Evolutionary conservation across 208 protist species (phyloP), one percentile per base, ranked within the genome.

Genomic region (Trypanosoma platydactyli): DNA sequence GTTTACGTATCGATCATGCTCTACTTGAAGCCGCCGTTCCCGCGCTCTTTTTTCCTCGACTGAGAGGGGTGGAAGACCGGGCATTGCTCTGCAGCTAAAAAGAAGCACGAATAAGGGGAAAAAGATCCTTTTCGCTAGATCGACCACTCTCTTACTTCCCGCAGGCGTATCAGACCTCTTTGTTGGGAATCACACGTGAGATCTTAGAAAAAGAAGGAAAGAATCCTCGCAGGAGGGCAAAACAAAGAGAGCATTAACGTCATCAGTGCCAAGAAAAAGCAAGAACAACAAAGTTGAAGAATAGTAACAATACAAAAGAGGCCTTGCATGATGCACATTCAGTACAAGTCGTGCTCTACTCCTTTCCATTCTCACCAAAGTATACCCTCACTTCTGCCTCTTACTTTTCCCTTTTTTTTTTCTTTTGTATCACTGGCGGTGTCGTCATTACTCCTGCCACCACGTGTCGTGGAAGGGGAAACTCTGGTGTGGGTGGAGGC

Each of bases 1-100:
- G n/a, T 73, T 72, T 25, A 95, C 77, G 63, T 89, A 92, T 1
- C 63, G 67, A 29, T 92, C 82, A 54, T 95, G 89, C 38, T 95
- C 80, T 15, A 52, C 57, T 56, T 92, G 82, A 63, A 92, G 78
- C 27, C 80, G 79, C 5, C 52, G 80, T 12, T 84, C 76, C 11
- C 89, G 89, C 4, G 74, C 79, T 7, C 25, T 53, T 64, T 80
- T 83, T 58, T 88, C 77, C 68, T 77, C 88, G 42, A 57, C 66
- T n/a, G 84, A 88, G 13, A 94, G 71, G 13, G 81, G 57, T 64
- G 61, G 69, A 42, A 55, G 49, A 25, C 7, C 33, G 12, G 41
- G 22, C 64, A 66, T 72, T 27, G 1, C n/a, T 40, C 29, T n/a
- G 15, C 29, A 61, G 30, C 15, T 11, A 48, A 63, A 48, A 63